Evolutionary conservation across 2,329 filamentous ascomycete genomes (phyloP).

Genomic region (Paracoccidioides lutzii): DNA sequence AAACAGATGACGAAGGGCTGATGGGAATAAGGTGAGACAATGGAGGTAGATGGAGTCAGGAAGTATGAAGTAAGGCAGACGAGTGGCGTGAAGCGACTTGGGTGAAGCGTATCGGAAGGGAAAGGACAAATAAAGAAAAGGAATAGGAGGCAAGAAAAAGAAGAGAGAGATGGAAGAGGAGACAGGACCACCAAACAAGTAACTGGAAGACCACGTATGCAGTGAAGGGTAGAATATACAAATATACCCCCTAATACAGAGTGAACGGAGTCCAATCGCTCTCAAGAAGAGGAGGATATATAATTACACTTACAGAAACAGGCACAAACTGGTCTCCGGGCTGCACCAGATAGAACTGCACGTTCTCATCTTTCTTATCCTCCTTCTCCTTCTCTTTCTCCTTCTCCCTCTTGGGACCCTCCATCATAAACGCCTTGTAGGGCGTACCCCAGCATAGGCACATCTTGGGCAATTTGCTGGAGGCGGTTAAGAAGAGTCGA

Average conservation of each 20-base stretch:
- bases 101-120: not conserved
- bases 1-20: not conserved
- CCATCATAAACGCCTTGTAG: constrained; percentile 9
- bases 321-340: not conserved
- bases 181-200: not conserved
- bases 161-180: not conserved
- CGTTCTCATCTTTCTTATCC: constrained; percentile 4
- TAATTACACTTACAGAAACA: not conserved
- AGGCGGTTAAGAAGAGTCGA: not conserved
- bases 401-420: constrained; percentile 10
- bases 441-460: constrained; percentile 11
- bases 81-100: not conserved
- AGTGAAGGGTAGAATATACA: not conserved
- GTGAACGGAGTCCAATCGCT: not conserved
- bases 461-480: not conserved
- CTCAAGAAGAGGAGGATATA: not conserved
- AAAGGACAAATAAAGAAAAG: not conserved
- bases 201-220: not conserved
- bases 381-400: constrained; percentile 3
- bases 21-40: not conserved
- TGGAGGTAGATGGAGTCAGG: not conserved
- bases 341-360: not conserved
- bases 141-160: not conserved
- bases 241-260: not conserved
- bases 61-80: not conserved